Conservation (phyloP, 1,284 basidiomycete species). For the Phenoliferia sp. region DNA sequence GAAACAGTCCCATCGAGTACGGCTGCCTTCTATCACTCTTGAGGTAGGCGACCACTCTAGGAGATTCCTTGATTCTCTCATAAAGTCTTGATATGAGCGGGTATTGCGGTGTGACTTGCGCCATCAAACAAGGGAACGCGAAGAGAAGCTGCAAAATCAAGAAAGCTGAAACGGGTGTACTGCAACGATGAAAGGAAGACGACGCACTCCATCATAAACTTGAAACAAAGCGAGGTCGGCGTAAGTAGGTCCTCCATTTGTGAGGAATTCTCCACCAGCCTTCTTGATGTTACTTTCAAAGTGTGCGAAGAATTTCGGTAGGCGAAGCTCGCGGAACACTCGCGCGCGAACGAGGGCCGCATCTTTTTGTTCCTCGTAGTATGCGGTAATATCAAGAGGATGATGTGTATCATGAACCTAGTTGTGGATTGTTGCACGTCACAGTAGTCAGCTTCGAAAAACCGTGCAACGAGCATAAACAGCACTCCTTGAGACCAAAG, state of each 20-base stretch:
- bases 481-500: not conserved
- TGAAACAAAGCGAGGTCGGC: constrained; percentile 53
- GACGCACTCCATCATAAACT: constrained; percentile 38
- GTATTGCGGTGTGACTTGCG: constrained; percentile 41
- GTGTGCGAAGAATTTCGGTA: constrained; percentile 50
- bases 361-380: constrained; percentile 53
- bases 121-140: constrained; percentile 50
- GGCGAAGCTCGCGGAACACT: constrained; percentile 46
- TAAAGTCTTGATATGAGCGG: constrained; percentile 36
- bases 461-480: no score
- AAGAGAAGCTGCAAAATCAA: constrained; percentile 45
- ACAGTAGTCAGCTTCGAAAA: not conserved
- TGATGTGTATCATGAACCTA: constrained; percentile 41
- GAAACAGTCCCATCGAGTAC: constrained; percentile 49
- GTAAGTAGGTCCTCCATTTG: constrained; percentile 46
- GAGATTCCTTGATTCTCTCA: constrained; percentile 36
- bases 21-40: constrained; percentile 44
- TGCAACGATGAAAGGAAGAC: no score
- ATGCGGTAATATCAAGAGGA: constrained; percentile 42
- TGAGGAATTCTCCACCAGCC: constrained; percentile 39
- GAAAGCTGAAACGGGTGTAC: no score
- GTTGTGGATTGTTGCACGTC: not conserved
- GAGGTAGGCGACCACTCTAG: constrained; percentile 48
- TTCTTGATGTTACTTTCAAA: constrained; percentile 45
- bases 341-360: constrained; percentile 43